Evolutionary conservation across 2,329 filamentous ascomycete species (phyloP), one percentile per base, ranked within the genome.

Genomic region (Stachybotrys chlorohalonatus): DNA sequence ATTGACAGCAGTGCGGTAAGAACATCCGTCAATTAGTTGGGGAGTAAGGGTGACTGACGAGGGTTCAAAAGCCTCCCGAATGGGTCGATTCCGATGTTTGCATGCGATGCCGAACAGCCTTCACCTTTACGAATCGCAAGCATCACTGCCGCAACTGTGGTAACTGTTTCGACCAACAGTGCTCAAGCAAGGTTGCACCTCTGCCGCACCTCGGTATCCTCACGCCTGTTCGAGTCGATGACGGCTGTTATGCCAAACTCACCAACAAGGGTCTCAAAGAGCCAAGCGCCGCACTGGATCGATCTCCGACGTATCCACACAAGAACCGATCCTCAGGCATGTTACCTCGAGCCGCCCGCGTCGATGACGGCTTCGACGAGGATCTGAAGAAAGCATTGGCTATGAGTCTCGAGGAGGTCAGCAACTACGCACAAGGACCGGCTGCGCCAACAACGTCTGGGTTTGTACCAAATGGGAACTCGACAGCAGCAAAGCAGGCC

Each of bases 71-170:
- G 86, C 94, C 94, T 9, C 94, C 94, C 0, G 94, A 99, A 73
- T 99, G 94, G 94, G 85, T 86, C 52, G 94, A 99, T 72, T 96
- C 93, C 11, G 94, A 99, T 65, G 93, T 99, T 36, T 99, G 94
- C 70, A 96, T 99, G 91, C 87, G 94, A 67, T 99, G 94, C 70
- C 85, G 94, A 62, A 96, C 93, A 11, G 75, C 90, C 16, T 99
- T 99, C 65, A 96, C 90, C 51, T 96, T 99, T 67, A 99, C 93
- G 54, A 99, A 99, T 70, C 86, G 94, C 65, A 99, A 97, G 69
- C 94, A 99, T 68, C 94, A 99, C 70, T 99, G 94, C 66, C 86
- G 94, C 60, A 99, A 99, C 70, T 99, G 94, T 66, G 94, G 94
- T 52, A 96, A 94, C 71, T 94, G 95, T 64, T 99, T 99, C 69